phyloP scores from a whole-genome alignment of 176 grass and related monocot species.

The Oryza australiensis region DNA sequence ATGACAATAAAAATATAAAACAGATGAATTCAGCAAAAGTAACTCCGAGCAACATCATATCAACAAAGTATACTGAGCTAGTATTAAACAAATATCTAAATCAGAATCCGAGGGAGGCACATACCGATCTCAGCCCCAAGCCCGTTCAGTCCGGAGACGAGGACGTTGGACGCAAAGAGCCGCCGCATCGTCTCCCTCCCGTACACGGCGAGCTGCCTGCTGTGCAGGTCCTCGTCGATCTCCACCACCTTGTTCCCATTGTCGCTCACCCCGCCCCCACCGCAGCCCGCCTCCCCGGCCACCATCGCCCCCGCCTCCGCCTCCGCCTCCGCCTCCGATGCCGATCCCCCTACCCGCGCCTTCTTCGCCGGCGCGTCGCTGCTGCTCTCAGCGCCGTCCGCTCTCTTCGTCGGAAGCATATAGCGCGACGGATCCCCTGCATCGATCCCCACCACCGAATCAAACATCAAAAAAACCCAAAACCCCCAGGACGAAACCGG shows the following conservation, averaged over 20 bases:
- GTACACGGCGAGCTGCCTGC: slow-evolving; percentile 77
- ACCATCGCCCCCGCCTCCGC: slow-evolving; percentile 25
- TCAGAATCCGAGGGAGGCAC: slow-evolving; percentile 4
- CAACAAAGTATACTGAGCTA: background rate
- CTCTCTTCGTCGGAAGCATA: slow-evolving; percentile 37
- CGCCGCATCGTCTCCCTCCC: slow-evolving; percentile 81
- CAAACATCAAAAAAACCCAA: slow-evolving; percentile 20
- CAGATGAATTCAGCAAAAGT: background rate
- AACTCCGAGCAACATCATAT: background rate
- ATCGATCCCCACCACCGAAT: slow-evolving; percentile 19
- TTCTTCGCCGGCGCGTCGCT: slow-evolving; percentile 30
- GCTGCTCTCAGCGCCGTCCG: slow-evolving; percentile 5
- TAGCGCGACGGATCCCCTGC: background rate
- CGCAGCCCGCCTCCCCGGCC: background rate
- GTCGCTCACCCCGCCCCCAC: background rate
- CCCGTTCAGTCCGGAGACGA: slow-evolving; percentile 74
- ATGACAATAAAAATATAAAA: background rate
- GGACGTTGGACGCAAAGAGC: slow-evolving; percentile 69
- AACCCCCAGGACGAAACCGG: slow-evolving; percentile 7
- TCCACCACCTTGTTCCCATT: slow-evolving; percentile 41
- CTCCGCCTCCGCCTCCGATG: background rate
- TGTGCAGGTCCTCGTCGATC: slow-evolving; percentile 90
- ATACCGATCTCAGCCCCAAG: slow-evolving; percentile 83
- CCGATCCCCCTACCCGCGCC: slow-evolving; percentile 17
- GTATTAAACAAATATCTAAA: background rate